A percentile compares a stretch with the other conserved stretches of the same genome.
Evolutionary conservation across 805 yeast species (phyloP).

Genomic region (Tetrapisispora arboricola): DNA sequence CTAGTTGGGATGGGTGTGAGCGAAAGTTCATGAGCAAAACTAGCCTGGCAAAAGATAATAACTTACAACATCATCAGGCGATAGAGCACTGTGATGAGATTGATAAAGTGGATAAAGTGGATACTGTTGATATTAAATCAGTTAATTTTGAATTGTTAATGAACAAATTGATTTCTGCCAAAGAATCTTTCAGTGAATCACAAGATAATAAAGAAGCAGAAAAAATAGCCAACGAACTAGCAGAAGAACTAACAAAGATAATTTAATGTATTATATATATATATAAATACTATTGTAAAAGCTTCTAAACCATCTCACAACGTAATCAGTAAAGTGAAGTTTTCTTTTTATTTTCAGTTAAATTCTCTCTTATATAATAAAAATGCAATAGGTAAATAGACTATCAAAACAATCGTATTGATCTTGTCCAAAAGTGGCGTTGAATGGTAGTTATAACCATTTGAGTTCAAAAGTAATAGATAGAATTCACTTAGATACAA

Average conservation of each 20-base stretch:
- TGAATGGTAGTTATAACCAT: constrained; percentile 19
- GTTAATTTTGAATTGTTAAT: constrained; percentile 1
- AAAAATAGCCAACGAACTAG: constrained; percentile 14
- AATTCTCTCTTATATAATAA: constrained; percentile 15
- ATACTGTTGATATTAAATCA: not conserved
- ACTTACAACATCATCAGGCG: no score
- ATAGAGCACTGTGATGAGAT: no score
- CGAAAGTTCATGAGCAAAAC: no score
- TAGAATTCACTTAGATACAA: constrained; percentile 25
- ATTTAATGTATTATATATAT: not conserved
- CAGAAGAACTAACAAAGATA: constrained; percentile 15
- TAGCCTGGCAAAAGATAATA: no score
- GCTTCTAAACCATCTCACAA: not conserved
- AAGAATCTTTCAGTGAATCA: constrained; percentile 8
- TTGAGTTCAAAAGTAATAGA: constrained; percentile 20
- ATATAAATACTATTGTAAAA: not conserved
- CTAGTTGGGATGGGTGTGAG: constrained; percentile 34
- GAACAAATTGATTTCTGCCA: constrained; percentile 14
- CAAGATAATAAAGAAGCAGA: constrained; percentile 11
- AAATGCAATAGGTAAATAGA: constrained; percentile 22
- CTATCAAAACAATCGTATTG: constrained; percentile 17
- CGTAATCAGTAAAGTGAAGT: no score
- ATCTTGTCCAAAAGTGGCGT: constrained; percentile 16
- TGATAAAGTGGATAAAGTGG: not conserved
- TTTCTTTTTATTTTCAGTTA: not conserved